Base-by-base conservation (phyloP, 2,329 filamentous ascomycete genomes). In the Arachnopeziza araneosa region DNA sequence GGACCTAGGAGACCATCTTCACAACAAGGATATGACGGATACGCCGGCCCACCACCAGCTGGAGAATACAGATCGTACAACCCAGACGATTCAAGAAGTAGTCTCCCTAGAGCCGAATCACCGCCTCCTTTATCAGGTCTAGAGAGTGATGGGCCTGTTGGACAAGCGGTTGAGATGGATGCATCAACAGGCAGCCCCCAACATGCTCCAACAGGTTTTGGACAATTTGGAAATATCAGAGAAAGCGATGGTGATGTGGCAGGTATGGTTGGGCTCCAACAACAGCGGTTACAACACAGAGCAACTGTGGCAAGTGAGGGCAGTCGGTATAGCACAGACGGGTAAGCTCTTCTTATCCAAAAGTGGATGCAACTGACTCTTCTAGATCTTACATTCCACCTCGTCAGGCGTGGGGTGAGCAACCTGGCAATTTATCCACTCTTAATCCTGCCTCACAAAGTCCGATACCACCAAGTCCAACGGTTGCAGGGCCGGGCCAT, bases 101-200 rank as follows among this genome's bases (percentile, higher is more conserved):
- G 77, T 54, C 72, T 87, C 23, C 82, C 85, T 1, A 79, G 84
- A 63, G 86, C 84, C 10, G 85, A 86, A 67, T 86, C 84, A 1
- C 84, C 85, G 9, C 85, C 87, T 19, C 86, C 86, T 6, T 72
- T 87, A 22, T 79, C 82, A 2, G 78, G 76, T 49, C 71, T 75
- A 52, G 74, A 77, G 22, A 36, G 24, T 50, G 66, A 73, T 57
- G 67, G 53, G 64, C 67, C 72, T 36, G 73, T 86, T 14, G 86
- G 86, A 10, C 87, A 88, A 69, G 85, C 88, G 2, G 83, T 92
- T 57, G 91, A 95, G 72, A 93, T 96, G 90, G 88, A 93, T 71
- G 86, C 87, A 36, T 78, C 80, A n/a, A 78, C 79, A n/a, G 80
- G 80, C 49, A 80, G 78, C 57, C 80, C 81, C 74, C 58, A 75